A percentile compares a stretch with the other conserved stretches of the same genome.
These are phyloP conservation scores for Pseudocercospora pini-densiflorae DNA, from an alignment of 2,329 filamentous ascomycete species.

Conservation along the genomic window DNA sequence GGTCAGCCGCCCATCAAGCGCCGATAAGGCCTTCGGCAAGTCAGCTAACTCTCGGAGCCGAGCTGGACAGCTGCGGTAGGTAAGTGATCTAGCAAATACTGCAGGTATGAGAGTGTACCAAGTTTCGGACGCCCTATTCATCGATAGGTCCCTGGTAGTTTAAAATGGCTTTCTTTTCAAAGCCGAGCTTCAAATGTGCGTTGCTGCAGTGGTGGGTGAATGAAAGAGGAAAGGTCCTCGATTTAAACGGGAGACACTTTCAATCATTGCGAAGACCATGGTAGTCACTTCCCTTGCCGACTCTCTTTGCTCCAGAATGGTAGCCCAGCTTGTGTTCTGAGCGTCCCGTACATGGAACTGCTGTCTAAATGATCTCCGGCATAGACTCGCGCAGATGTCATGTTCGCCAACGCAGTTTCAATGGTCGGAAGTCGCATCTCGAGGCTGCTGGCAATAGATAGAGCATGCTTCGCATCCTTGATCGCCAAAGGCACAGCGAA, in stretches of 20 bases:
- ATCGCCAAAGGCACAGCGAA: slow-evolving; percentile 23
- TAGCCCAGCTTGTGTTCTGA: slow-evolving; percentile 4
- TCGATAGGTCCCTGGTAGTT: too few species aligned
- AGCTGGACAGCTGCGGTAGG: too few species aligned
- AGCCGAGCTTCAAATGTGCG: too few species aligned
- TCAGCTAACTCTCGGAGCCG: too few species aligned
- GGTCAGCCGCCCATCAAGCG: background rate
- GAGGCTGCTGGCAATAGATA: slow-evolving; percentile 12
- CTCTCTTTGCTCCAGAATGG: slow-evolving; percentile 1
- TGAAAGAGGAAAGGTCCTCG: too few species aligned
- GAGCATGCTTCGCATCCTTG: slow-evolving; percentile 25
- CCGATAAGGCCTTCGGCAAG: background rate
- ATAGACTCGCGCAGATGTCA: slow-evolving; percentile 19
- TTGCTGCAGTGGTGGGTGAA: too few species aligned
- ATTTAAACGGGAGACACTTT: too few species aligned
- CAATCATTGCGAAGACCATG: too few species aligned
- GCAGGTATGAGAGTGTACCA: too few species aligned
- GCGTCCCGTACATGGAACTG: slow-evolving; percentile 8
- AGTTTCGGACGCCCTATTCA: too few species aligned
- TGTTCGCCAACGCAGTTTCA: slow-evolving; percentile 17
- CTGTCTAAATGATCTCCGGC: slow-evolving; percentile 3
- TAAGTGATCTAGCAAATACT: too few species aligned
- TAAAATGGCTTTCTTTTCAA: too few species aligned
- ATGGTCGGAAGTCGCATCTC: slow-evolving; percentile 20
- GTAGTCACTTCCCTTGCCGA: slow-evolving; percentile 13